These are phyloP conservation scores for Coemansia sp. DNA, from an alignment of 192 early-diverging fungal species.

Conservation along the genomic window DNA sequence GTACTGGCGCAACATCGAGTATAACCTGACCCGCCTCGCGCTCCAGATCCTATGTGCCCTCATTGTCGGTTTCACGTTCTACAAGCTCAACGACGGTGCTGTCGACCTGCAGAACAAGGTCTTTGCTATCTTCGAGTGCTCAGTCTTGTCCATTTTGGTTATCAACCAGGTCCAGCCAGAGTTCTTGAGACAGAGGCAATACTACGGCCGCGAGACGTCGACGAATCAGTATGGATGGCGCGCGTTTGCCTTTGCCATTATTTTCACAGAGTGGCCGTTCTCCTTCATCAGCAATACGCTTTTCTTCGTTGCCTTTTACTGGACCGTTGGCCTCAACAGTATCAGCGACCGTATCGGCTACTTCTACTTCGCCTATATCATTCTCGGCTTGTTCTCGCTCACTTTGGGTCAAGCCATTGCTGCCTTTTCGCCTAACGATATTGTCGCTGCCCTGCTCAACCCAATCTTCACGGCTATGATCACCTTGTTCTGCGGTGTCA, in stretches of 20 bases:
- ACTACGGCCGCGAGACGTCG: slow-evolving; percentile 65
- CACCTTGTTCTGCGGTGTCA: slow-evolving; percentile 65
- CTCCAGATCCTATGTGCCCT: slow-evolving; percentile 61
- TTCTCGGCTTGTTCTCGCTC: slow-evolving; percentile 57
- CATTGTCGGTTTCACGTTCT: slow-evolving; percentile 71
- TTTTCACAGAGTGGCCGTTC: slow-evolving; percentile 66
- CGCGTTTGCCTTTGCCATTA: slow-evolving; percentile 63
- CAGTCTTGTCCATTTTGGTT: slow-evolving; percentile 59
- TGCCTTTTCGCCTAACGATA: slow-evolving; percentile 58
- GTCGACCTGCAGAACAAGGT: slow-evolving; percentile 64
- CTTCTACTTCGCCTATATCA: slow-evolving; percentile 61
- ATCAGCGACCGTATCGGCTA: slow-evolving; percentile 58
- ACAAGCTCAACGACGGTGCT: slow-evolving; percentile 59
- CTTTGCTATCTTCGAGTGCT: slow-evolving; percentile 57
- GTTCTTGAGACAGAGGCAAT: slow-evolving; percentile 61
- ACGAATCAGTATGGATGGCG: slow-evolving; percentile 67
- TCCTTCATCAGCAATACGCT: slow-evolving; percentile 57
- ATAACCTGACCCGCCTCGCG: slow-evolving; percentile 68
- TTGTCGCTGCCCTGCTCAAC: slow-evolving; percentile 63
- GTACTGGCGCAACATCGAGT: slow-evolving; percentile 72
- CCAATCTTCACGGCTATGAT: slow-evolving; percentile 64
- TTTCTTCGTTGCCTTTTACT: slow-evolving; percentile 64
- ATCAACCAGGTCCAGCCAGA: slow-evolving; percentile 69
- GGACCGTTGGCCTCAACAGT: slow-evolving; percentile 60
- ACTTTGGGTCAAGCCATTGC: slow-evolving; percentile 65